Conservation (phyloP, 163 green algal species). For the Botryococcus braunii region DNA sequence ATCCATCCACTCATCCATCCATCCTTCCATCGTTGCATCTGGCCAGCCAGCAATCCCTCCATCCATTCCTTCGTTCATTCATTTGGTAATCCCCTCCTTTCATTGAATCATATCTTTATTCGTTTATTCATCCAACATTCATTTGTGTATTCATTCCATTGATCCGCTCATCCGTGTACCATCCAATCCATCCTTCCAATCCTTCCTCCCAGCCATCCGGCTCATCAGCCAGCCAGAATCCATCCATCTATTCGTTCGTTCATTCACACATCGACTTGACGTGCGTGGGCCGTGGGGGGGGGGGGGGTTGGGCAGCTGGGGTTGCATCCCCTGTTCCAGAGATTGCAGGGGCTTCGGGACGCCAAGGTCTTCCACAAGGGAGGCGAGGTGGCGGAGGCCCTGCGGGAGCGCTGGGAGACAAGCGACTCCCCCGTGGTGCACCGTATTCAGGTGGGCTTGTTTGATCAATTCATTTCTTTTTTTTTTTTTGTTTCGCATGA, state of each 20-base stretch:
- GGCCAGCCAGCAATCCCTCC: too few species aligned
- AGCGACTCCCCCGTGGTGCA: slow-evolving; percentile 76
- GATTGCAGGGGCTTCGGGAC: slow-evolving; percentile 5
- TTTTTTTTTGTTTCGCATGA: too few species aligned
- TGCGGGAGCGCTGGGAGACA: slow-evolving; percentile 82
- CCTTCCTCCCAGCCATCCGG: neutral
- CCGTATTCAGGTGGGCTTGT: slow-evolving; percentile 57
- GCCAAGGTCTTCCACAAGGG: slow-evolving; percentile 21
- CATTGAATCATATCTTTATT: too few species aligned
- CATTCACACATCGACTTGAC: neutral
- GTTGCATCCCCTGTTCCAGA: slow-evolving; percentile 30
- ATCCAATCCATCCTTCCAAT: neutral
- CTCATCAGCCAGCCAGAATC: neutral
- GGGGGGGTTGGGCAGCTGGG: too few species aligned
- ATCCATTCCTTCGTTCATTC: too few species aligned
- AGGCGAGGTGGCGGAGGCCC: slow-evolving; percentile 51
- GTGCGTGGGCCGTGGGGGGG: neutral
- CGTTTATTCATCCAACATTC: neutral
- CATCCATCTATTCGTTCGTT: neutral
- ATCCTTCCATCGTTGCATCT: too few species aligned
- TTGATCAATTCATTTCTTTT: slow-evolving; percentile 5
- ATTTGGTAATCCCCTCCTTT: too few species aligned
- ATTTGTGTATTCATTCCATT: neutral
- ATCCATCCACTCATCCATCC: too few species aligned
- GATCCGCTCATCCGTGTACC: neutral